Conservation (phyloP, 73 alveolate genomes). For the Paraurostyla sp. region DNA sequence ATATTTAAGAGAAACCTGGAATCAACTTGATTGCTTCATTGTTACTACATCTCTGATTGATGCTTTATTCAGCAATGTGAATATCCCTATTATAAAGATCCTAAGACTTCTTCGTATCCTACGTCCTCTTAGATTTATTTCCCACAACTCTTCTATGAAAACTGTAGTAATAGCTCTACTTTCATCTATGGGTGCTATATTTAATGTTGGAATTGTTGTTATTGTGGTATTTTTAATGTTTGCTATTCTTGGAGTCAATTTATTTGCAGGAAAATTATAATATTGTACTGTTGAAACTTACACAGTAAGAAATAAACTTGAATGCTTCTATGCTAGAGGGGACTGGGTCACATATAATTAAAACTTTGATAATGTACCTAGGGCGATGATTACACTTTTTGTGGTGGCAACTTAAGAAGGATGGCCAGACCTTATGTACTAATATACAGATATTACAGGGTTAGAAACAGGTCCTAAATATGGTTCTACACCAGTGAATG, state of each 20-base stretch:
- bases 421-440: constrained; percentile 94
- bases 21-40: constrained; percentile 93
- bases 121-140: constrained; percentile 94
- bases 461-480: constrained; percentile 41
- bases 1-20: constrained; percentile 97
- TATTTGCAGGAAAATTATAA: constrained; percentile 80
- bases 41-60: constrained; percentile 92
- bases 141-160: constrained; percentile 91
- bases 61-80: constrained; percentile 72
- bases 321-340: constrained; percentile 71
- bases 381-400: constrained; percentile 89
- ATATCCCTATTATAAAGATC: constrained; percentile 83
- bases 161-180: constrained; percentile 90
- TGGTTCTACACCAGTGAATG: background rate
- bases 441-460: constrained; percentile 72
- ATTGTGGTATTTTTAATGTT: constrained; percentile 77
- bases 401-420: constrained; percentile 89
- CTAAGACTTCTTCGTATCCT: constrained; percentile 94
- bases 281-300: constrained; percentile 68
- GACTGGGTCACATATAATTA: constrained; percentile 74
- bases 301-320: background rate
- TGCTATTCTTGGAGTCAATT: constrained; percentile 85
- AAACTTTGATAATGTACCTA: constrained; percentile 91
- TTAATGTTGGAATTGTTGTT: constrained; percentile 86
- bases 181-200: constrained; percentile 90